These are phyloP conservation scores for Haematococcus sp. DNA, from an alignment of 139 green algal genomes.

Conservation along the genomic window DNA sequence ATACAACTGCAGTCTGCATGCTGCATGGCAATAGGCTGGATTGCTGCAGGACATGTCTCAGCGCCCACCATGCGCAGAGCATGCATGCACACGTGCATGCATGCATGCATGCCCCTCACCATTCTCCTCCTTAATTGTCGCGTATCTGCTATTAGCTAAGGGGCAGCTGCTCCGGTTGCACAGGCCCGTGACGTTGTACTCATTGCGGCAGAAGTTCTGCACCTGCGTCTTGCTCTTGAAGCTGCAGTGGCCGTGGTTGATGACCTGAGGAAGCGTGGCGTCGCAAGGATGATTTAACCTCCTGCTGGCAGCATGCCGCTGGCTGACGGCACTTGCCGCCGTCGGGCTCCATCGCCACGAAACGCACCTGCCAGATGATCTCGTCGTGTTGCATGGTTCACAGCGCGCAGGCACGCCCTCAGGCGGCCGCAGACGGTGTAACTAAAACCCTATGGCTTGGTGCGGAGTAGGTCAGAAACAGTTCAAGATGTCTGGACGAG, in stretches of 20 bases:
- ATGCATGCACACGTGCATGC: constrained; percentile 3
- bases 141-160: constrained; percentile 94
- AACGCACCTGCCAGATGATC: constrained; percentile 79
- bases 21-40: too few species aligned
- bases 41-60: too few species aligned
- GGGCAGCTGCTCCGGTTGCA: constrained; percentile 93
- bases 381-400: constrained; percentile 81
- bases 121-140: constrained; percentile 82
- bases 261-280: constrained; percentile 85
- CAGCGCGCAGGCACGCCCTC: too few species aligned
- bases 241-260: constrained; percentile 94
- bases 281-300: neutral
- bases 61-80: too few species aligned
- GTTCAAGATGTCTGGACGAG: too few species aligned
- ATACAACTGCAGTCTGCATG: too few species aligned
- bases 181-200: constrained; percentile 97
- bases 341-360: neutral
- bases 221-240: constrained; percentile 90
- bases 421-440: too few species aligned
- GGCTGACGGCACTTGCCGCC: neutral
- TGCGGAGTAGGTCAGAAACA: too few species aligned
- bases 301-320: neutral
- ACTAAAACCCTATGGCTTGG: too few species aligned
- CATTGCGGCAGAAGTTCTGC: constrained; percentile 97
- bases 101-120: constrained; percentile 13